Conservation (phyloP, 768 basidiomycete genomes). For the Chlorophyllum brunneum region DNA sequence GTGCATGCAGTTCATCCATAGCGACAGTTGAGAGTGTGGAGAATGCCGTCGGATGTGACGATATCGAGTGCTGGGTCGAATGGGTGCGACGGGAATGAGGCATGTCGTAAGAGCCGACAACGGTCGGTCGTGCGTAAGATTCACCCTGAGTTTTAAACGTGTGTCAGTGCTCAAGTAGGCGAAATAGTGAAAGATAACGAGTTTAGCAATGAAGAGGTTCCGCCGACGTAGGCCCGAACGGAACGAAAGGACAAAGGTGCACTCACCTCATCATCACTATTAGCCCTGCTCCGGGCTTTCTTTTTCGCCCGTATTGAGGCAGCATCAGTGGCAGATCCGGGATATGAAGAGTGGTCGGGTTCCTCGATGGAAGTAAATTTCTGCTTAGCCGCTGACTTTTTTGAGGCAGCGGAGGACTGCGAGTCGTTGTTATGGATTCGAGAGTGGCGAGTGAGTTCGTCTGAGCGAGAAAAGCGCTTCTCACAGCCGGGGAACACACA, state of each 20-base stretch:
- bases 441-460: conserved; percentile 95
- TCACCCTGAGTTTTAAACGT: conserved; percentile 33
- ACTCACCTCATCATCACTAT: conserved; percentile 81
- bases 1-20: conserved; percentile 84
- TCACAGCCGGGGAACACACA: conserved; percentile 95
- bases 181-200: conserved; percentile 6
- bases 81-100: conserved; percentile 33
- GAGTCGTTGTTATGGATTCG: conserved; percentile 82
- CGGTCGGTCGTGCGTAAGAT: conserved; percentile 57
- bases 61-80: conserved; percentile 13
- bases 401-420: conserved; percentile 14
- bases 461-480: conserved; percentile 97
- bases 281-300: conserved; percentile 75
- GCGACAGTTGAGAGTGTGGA: conserved; percentile 72
- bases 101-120: conserved; percentile 41
- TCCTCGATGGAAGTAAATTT: conserved; percentile 17
- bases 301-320: conserved; percentile 51
- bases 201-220: conserved; percentile 9
- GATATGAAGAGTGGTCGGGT: neutral
- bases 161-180: neutral
- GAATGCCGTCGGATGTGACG: conserved; percentile 43
- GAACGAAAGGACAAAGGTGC: conserved; percentile 14
- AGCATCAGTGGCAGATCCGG: conserved; percentile 8
- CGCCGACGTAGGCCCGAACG: conserved; percentile 7
- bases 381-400: conserved; percentile 18